Evolutionary conservation across 2,329 filamentous ascomycete species (phyloP).

Genomic region (Arthrocladium fulminans): DNA sequence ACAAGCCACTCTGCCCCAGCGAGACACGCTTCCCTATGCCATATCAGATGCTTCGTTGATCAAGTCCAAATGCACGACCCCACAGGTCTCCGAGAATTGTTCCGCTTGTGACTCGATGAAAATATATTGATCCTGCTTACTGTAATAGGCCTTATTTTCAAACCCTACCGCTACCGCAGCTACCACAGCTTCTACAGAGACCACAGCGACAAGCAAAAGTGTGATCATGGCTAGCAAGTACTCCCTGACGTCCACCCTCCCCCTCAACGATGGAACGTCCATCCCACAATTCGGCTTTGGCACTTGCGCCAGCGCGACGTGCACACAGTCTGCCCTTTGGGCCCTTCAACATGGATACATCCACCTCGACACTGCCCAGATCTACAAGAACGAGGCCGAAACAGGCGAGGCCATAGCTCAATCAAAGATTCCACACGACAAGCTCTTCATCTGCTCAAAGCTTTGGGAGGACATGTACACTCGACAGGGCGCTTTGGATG

Average conservation of each 20-base stretch:
- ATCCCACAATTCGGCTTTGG: constrained; percentile 66
- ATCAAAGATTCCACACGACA: constrained; percentile 46
- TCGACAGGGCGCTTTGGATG: constrained; percentile 46
- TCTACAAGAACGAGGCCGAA: constrained; percentile 59
- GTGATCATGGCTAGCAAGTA: background rate
- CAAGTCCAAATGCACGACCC: background rate
- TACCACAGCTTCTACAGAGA: too few relatives aligned
- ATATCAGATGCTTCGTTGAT: too few relatives aligned
- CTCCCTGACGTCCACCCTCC: constrained; percentile 40
- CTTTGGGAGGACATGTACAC: constrained; percentile 72
- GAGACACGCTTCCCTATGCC: too few relatives aligned
- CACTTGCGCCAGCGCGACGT: constrained; percentile 51
- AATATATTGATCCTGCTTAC: background rate
- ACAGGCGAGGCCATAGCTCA: constrained; percentile 54
- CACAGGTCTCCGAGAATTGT: constrained; percentile 4
- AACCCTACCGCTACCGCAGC: too few relatives aligned
- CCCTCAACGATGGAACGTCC: constrained; percentile 41
- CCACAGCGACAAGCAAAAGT: background rate
- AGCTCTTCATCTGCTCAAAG: constrained; percentile 68
- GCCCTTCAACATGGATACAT: constrained; percentile 47
- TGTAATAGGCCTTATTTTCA: background rate
- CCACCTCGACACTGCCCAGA: constrained; percentile 53
- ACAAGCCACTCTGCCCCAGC: too few relatives aligned
- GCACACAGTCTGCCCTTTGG: constrained; percentile 48
- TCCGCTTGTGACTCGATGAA: background rate